These are phyloP conservation scores for Kalmusia sp. DNA, from an alignment of 2,329 filamentous ascomycete species.

Conservation along the genomic window DNA sequence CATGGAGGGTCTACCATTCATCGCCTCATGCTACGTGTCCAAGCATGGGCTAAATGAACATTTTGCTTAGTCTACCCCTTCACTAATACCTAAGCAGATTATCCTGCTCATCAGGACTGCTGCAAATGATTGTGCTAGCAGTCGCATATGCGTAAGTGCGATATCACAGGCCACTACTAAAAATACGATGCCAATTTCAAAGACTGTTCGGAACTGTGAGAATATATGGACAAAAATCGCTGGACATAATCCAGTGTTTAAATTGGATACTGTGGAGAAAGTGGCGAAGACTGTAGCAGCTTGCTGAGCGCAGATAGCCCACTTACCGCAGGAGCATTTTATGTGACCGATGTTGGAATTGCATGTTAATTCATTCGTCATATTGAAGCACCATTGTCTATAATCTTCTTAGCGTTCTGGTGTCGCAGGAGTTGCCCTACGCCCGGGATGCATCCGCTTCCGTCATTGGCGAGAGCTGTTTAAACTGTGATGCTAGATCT, in stretches of 20 bases:
- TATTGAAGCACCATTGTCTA: background rate
- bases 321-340: background rate
- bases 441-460: too few relatives aligned
- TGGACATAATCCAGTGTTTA: background rate
- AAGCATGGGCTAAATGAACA: background rate
- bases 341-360: background rate
- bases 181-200: background rate
- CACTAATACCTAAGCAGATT: background rate
- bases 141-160: background rate
- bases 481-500: too few relatives aligned
- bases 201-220: background rate
- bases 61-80: background rate
- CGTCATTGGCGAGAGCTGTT: too few relatives aligned
- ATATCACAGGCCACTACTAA: background rate
- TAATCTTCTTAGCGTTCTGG: background rate
- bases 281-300: background rate
- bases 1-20: background rate
- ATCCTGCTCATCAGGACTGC: background rate
- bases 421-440: too few relatives aligned
- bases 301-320: background rate
- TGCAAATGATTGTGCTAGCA: background rate
- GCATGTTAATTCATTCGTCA: background rate
- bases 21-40: background rate
- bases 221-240: background rate
- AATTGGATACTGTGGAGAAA: background rate